These are phyloP conservation scores for Phaseolus coccineus DNA, from an alignment of 331 rosid genomes.

Conservation along the genomic window DNA sequence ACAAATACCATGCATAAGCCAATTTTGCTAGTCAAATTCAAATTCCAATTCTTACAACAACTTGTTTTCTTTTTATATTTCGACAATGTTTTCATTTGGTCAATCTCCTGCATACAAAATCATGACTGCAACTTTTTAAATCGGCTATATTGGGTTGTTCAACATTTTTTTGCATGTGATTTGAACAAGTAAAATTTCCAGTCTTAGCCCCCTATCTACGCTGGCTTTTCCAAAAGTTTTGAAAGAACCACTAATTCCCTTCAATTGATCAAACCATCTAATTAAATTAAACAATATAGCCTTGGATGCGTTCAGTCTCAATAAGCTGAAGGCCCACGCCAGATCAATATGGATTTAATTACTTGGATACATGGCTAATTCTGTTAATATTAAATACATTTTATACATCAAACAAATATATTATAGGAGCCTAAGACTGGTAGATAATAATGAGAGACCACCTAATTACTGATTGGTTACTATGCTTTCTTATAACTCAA, in stretches of 20 bases:
- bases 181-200: background rate
- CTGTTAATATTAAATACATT: background rate
- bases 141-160: constrained; percentile 2
- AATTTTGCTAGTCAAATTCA: constrained; percentile 21
- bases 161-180: constrained; percentile 15
- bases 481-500: constrained; percentile 10
- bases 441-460: constrained; percentile 33
- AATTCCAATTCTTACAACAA: background rate
- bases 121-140: background rate
- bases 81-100: constrained; percentile 13
- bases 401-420: background rate
- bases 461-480: constrained; percentile 24
- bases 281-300: background rate
- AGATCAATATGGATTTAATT: constrained; percentile 2
- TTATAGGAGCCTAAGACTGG: background rate
- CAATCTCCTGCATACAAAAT: background rate
- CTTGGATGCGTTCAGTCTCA: constrained; percentile 28
- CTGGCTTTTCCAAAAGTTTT: constrained; percentile 33
- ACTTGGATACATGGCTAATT: background rate
- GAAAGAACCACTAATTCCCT: constrained; percentile 9
- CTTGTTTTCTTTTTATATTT: constrained; percentile 29
- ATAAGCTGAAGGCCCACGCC: constrained; percentile 22
- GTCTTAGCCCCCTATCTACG: background rate
- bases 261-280: background rate
- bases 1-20: too few relatives aligned